Conservation (phyloP, 2,329 filamentous ascomycete species). For the Fusarium equiseti region DNA sequence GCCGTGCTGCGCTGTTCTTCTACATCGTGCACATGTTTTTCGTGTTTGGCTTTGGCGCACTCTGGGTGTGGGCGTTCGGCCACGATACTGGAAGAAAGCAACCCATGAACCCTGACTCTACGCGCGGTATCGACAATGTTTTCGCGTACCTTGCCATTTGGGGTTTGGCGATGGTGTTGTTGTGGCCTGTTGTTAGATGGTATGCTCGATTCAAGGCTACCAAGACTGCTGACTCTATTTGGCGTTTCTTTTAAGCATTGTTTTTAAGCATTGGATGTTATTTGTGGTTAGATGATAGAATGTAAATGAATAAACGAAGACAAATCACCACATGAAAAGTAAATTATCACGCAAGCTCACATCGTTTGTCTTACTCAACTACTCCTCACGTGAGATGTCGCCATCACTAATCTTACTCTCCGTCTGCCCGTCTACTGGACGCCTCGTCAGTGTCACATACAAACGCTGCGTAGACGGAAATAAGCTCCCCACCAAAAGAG, state of each 20-base stretch:
- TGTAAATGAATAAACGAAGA: not conserved
- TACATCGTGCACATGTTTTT: slow-evolving; percentile 57
- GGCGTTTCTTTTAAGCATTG: slow-evolving; percentile 58
- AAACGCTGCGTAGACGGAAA: not conserved
- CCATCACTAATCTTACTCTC: not conserved
- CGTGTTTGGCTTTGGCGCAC: slow-evolving; percentile 46
- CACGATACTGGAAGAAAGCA: slow-evolving; percentile 48
- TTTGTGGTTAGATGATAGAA: not conserved
- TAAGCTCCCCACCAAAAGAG: not conserved
- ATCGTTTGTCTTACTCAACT: too few relatives aligned
- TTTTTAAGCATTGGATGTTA: not conserved
- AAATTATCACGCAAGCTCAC: not conserved
- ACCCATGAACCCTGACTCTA: slow-evolving; percentile 43
- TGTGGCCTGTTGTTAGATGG: slow-evolving; percentile 58
- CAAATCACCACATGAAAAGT: not conserved
- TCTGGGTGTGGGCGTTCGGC: slow-evolving; percentile 51
- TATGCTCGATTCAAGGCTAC: slow-evolving; percentile 59
- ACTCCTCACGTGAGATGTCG: not conserved
- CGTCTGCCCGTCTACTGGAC: not conserved
- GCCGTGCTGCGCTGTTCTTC: slow-evolving; percentile 62
- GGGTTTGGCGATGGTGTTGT: slow-evolving; percentile 51
- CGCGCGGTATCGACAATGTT: slow-evolving; percentile 53
- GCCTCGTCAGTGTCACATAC: not conserved
- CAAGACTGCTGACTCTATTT: slow-evolving; percentile 58
- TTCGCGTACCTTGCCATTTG: slow-evolving; percentile 55